A percentile compares a stretch with the other conserved stretches of the same genome.
These are phyloP conservation scores for Cardamine resedifolia DNA, from an alignment of 345 rosid genomes.

Conservation along the genomic window DNA sequence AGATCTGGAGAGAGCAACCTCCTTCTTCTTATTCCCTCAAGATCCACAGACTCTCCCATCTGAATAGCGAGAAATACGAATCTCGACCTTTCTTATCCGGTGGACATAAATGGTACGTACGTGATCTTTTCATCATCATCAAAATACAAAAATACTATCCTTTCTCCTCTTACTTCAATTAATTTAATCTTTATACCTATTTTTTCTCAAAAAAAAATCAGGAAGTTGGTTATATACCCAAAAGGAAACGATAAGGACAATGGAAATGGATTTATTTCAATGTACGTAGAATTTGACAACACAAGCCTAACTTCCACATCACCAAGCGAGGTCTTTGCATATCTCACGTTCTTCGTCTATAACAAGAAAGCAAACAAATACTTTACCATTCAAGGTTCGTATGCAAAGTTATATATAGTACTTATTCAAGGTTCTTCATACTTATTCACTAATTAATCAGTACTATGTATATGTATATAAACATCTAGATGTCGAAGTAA, in stretches of 20 bases:
- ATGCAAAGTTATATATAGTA: too few species aligned
- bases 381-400: too few species aligned
- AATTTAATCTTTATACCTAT: too few species aligned
- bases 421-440: too few species aligned
- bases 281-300: not conserved
- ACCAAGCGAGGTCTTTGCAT: not conserved
- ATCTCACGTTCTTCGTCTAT: too few species aligned
- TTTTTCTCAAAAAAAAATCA: too few species aligned
- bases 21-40: not conserved
- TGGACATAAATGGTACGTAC: not conserved
- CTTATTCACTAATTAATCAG: too few species aligned
- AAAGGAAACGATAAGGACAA: not conserved
- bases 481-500: not conserved
- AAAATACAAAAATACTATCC: too few species aligned
- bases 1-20: not conserved
- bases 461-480: too few species aligned
- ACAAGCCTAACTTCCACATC: not conserved
- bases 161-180: too few species aligned
- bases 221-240: not conserved
- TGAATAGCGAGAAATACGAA: not conserved
- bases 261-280: not conserved
- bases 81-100: not conserved
- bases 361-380: too few species aligned
- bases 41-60: not conserved
- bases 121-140: not conserved